Evolutionary conservation across 805 yeast species (phyloP).

Genomic region (Metschnikowia koreensis): DNA sequence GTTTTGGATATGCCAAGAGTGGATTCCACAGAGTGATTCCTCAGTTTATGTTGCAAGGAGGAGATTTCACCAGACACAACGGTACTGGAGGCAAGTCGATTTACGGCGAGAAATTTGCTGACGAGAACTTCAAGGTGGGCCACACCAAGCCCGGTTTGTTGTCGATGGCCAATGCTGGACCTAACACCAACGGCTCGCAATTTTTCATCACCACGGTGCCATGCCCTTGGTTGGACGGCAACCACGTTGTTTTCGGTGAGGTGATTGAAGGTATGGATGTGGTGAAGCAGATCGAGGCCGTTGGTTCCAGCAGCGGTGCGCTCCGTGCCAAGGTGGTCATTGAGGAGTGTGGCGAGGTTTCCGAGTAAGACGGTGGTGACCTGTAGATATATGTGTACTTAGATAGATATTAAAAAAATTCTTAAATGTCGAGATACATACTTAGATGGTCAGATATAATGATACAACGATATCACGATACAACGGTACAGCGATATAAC

Average conservation of each 20-base stretch:
- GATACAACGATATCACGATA: too few relatives aligned
- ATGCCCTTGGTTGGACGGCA: slow-evolving; percentile 88
- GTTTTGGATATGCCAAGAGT: slow-evolving; percentile 82
- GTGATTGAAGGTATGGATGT: slow-evolving; percentile 80
- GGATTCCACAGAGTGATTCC: slow-evolving; percentile 97
- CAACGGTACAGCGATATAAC: too few relatives aligned
- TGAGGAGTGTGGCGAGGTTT: slow-evolving; percentile 27
- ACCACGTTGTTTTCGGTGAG: slow-evolving; percentile 95
- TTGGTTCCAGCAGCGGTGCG: slow-evolving; percentile 66
- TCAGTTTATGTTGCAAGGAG: slow-evolving; percentile 92
- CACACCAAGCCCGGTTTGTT: slow-evolving; percentile 85
- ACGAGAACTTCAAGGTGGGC: slow-evolving; percentile 75
- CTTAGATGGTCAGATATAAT: too few relatives aligned
- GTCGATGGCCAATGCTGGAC: slow-evolving; percentile 98
- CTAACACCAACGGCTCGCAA: slow-evolving; percentile 97
- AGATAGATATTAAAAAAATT: too few relatives aligned
- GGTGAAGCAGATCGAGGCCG: slow-evolving; percentile 77
- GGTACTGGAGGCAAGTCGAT: slow-evolving; percentile 94
- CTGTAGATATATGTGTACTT: too few relatives aligned
- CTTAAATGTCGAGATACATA: too few relatives aligned
- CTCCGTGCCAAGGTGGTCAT: slow-evolving; percentile 21
- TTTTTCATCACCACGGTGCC: slow-evolving; percentile 92
- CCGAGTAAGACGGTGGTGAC: too few relatives aligned
- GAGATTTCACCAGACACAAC: slow-evolving; percentile 72
- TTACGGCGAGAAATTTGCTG: slow-evolving; percentile 83